These are phyloP conservation scores for Suillus alpinus DNA, from an alignment of 768 basidiomycete genomes.

Conservation along the genomic window DNA sequence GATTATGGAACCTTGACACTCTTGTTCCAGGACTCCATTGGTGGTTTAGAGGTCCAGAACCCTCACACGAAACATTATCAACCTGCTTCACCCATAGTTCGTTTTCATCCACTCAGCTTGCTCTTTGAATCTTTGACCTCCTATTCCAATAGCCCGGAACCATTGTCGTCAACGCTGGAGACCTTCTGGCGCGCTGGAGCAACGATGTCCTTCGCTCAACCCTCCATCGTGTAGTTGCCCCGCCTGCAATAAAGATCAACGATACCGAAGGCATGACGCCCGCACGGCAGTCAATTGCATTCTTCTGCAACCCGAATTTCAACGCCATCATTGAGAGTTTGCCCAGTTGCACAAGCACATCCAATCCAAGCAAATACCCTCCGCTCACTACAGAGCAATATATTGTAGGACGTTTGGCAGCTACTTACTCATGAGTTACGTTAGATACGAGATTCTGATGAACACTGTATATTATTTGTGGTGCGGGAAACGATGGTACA, in stretches of 20 bases:
- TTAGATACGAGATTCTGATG: not conserved
- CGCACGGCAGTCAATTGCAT: conserved; percentile 75
- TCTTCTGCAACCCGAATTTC: conserved; percentile 85
- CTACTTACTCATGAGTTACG: conserved; percentile 47
- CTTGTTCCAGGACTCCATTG: conserved; percentile 80
- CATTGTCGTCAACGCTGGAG: conserved; percentile 81
- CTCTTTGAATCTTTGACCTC: not conserved
- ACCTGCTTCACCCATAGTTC: conserved; percentile 73
- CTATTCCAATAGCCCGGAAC: conserved; percentile 57
- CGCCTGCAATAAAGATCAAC: conserved; percentile 48
- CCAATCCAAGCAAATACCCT: conserved; percentile 63
- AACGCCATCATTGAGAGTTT: conserved; percentile 65
- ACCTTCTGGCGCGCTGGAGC: conserved; percentile 80
- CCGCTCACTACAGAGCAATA: conserved; percentile 73
- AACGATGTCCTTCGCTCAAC: conserved; percentile 79
- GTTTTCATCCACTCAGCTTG: conserved; percentile 19
- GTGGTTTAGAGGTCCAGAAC: conserved; percentile 80
- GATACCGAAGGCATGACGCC: conserved; percentile 57
- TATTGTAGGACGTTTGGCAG: conserved; percentile 67
- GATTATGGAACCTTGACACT: conserved; percentile 83
- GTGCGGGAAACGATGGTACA: not conserved
- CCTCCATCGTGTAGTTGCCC: conserved; percentile 79
- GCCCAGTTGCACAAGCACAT: conserved; percentile 47
- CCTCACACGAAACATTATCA: conserved; percentile 71
- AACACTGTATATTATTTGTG: not conserved